Conservation (phyloP, 2,329 filamentous ascomycete species). For the Dryadomyces sulphureus region DNA sequence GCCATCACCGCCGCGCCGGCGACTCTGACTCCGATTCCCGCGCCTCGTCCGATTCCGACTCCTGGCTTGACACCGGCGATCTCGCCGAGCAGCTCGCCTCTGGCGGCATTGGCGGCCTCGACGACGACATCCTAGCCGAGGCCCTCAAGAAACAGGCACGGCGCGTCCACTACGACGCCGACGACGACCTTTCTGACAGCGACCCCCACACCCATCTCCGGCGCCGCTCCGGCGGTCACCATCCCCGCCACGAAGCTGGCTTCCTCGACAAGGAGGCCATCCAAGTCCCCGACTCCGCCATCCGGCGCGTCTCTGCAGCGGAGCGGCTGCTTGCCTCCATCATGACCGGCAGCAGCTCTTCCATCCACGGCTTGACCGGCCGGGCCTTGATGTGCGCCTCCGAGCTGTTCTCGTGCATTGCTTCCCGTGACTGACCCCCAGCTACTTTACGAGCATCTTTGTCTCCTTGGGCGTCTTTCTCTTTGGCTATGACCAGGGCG, state of each 20-base stretch:
- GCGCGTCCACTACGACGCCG: conserved; percentile 52
- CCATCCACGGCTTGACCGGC: conserved; percentile 84
- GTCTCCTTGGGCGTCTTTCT: conserved; percentile 77
- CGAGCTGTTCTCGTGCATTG: neutral
- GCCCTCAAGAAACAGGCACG: conserved; percentile 36
- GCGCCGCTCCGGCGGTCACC: conserved; percentile 14
- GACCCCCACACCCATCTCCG: conserved; percentile 16
- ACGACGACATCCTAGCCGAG: conserved; percentile 43
- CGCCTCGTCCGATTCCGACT: conserved; percentile 28
- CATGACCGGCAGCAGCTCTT: conserved; percentile 68
- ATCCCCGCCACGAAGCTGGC: conserved; percentile 19
- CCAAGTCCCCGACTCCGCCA: conserved; percentile 55
- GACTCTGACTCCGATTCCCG: conserved; percentile 26
- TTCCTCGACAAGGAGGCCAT: conserved; percentile 62
- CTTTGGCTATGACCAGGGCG: conserved; percentile 81
- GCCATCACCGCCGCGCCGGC: conserved; percentile 16
- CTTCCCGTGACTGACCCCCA: conserved; percentile 20
- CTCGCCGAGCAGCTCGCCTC: conserved; percentile 78
- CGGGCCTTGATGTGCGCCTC: conserved; percentile 68
- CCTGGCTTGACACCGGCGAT: conserved; percentile 91
- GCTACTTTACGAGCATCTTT: conserved; percentile 89
- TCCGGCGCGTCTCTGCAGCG: conserved; percentile 46
- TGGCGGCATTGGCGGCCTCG: conserved; percentile 58
- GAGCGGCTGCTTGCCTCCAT: conserved; percentile 63
- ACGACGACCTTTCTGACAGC: conserved; percentile 19